Conservation (phyloP, 257 asterid species). For the Fraxinus cuspidata region DNA sequence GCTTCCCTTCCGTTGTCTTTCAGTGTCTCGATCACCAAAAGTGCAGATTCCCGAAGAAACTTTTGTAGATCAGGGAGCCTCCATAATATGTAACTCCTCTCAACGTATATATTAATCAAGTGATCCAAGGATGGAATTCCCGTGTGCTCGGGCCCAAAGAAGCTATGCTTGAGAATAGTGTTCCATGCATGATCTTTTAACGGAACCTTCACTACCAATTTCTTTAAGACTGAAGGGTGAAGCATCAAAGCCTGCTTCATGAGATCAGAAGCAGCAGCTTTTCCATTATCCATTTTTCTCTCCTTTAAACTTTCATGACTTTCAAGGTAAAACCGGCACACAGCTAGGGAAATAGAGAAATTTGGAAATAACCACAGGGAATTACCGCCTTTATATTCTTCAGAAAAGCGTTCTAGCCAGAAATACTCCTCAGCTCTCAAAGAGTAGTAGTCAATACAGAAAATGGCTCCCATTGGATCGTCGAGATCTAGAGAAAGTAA, state of each 20-base stretch:
- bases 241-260: constrained; percentile 97
- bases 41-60: constrained; percentile 66
- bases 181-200: constrained; percentile 74
- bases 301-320: constrained; percentile 31
- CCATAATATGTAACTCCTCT: constrained; percentile 84
- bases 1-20: constrained; percentile 53
- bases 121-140: constrained; percentile 82
- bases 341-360: constrained; percentile 77
- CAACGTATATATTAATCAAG: constrained; percentile 73
- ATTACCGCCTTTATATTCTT: constrained; percentile 69
- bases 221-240: constrained; percentile 74
- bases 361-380: constrained; percentile 93
- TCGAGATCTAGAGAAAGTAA: constrained; percentile 84
- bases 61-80: constrained; percentile 93
- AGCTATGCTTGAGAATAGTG: constrained; percentile 46
- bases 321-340: constrained; percentile 77
- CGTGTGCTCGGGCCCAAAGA: constrained; percentile 57
- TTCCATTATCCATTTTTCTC: constrained; percentile 32
- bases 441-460: constrained; percentile 84
- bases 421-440: constrained; percentile 79
- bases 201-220: constrained; percentile 81
- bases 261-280: constrained; percentile 65
- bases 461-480: constrained; percentile 82
- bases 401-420: constrained; percentile 81
- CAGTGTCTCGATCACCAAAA: constrained; percentile 49